Base-by-base conservation (phyloP, 371 early-diverging fungal genomes). In the Mucor plumbeus region DNA sequence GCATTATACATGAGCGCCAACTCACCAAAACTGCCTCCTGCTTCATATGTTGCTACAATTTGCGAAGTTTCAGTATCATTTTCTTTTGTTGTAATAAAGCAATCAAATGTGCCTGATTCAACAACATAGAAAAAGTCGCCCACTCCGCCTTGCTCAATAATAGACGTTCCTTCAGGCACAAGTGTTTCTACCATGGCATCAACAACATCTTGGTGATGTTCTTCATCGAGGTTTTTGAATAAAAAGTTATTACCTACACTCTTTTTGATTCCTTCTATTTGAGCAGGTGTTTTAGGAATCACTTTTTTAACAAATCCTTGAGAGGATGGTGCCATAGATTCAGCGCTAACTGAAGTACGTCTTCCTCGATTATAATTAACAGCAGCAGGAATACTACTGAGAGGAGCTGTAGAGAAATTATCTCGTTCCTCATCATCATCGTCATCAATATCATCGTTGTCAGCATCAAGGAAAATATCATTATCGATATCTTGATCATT, bases 41-140 rank as follows among this genome's bases (percentile, higher is more conserved):
- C 78, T 44, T 85, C 85, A 71, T 89, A 89, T 31, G 84, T 80
- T 39, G 82, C 71, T 17, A 92, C 92, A 9, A 48, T 3, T 17
- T 48, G 48, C 6, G 48, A 3, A 67, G 88, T 89, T 39, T 66
- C 54, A 10, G 3, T 41, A 9, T 40, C 36, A 62, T 91, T 90
- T n/a, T 87, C 80, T 47, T 82, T 71, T 64, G 85, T 88, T 47
- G 81, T 71, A 76, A 96, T 93, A 74, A 87, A 91, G 40, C 97
- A 93, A 64, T 97, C 96, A 76, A 98, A 89, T 13, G 90, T 84
- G 44, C 99, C 99, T 21, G 85, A 84, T 72, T 97, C 98, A 41
- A 97, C 96, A 14, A 97, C 91, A 78, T 98, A 98, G 77, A 98
- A 97, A 80, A 84, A 96, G 84, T 96, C 97, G 43, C 97, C 98